Evolutionary conservation across 1,284 basidiomycete genomes (phyloP).

Genomic region (Melampsora abietis-canadensis): DNA sequence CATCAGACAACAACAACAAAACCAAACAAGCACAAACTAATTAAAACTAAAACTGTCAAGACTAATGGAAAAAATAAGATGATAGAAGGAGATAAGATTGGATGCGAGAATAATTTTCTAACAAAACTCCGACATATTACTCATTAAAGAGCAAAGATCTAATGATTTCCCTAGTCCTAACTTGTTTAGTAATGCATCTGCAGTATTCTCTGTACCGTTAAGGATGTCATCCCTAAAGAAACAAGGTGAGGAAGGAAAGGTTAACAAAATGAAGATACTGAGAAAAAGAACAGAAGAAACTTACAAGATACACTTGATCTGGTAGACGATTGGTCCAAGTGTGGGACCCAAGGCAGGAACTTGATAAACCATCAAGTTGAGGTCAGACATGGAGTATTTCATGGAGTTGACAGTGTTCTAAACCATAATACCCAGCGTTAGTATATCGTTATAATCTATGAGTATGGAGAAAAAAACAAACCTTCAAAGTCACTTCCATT

Average conservation of each 20-base stretch:
- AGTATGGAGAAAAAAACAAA: background rate
- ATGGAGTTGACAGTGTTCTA: slow-evolving; percentile 6
- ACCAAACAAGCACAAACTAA: too few species aligned
- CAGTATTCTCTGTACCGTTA: slow-evolving; percentile 2
- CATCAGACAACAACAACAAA: too few species aligned
- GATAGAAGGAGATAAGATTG: too few species aligned
- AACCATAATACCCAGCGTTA: background rate
- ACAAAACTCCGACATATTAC: slow-evolving; percentile 3
- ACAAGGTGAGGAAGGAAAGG: background rate
- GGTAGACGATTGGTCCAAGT: slow-evolving; percentile 8
- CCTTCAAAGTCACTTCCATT: slow-evolving; percentile 9
- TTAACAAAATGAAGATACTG: background rate
- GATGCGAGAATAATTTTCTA: background rate
- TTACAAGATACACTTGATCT: slow-evolving; percentile 16
- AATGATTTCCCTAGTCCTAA: background rate
- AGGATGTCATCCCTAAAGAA: background rate
- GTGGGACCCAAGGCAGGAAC: background rate
- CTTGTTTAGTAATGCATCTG: background rate
- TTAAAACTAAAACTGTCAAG: too few species aligned
- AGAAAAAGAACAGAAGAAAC: background rate
- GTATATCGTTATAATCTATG: background rate
- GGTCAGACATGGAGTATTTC: background rate
- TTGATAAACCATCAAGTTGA: slow-evolving; percentile 14
- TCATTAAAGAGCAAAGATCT: slow-evolving; percentile 10
- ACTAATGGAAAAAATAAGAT: too few species aligned